Evolutionary conservation across 2,329 filamentous ascomycete genomes (phyloP).

Genomic region (Drechslerella dactyloides): DNA sequence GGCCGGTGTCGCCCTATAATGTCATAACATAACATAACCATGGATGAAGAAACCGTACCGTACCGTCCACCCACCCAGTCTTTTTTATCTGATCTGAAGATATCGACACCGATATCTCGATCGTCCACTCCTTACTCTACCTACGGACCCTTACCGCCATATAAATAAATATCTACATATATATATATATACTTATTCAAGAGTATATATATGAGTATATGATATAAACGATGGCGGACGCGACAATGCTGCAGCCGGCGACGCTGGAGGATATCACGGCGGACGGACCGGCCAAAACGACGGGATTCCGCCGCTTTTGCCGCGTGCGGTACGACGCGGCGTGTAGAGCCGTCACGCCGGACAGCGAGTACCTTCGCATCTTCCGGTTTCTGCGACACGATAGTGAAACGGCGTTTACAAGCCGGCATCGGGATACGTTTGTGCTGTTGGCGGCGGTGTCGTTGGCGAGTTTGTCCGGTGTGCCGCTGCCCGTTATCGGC

Average conservation of each 20-base stretch:
- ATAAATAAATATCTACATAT: background rate
- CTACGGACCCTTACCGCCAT: background rate
- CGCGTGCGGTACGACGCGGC: constrained; percentile 4
- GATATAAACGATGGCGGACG: constrained; percentile 6
- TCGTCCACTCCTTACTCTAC: constrained; percentile 10
- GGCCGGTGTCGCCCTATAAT: too few relatives aligned
- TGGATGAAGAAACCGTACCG: constrained; percentile 17
- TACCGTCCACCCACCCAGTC: background rate
- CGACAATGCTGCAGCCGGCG: background rate
- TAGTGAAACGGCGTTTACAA: constrained; percentile 11
- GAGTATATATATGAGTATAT: background rate
- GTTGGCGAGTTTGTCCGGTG: constrained; percentile 55
- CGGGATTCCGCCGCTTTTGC: constrained; percentile 10
- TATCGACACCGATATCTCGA: constrained; percentile 9
- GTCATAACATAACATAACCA: constrained; percentile 30
- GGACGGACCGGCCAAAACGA: constrained; percentile 7
- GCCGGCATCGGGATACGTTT: constrained; percentile 29
- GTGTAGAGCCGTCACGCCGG: constrained; percentile 27
- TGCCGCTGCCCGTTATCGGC: constrained; percentile 59
- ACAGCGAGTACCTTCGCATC: constrained; percentile 42
- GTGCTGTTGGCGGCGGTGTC: constrained; percentile 43
- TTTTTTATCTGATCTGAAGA: constrained; percentile 49
- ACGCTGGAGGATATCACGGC: constrained; percentile 5
- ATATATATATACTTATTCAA: background rate
- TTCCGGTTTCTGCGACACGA: constrained; percentile 32